Conservation (phyloP, 2,329 filamentous ascomycete species). For the Colletotrichum salicis region DNA sequence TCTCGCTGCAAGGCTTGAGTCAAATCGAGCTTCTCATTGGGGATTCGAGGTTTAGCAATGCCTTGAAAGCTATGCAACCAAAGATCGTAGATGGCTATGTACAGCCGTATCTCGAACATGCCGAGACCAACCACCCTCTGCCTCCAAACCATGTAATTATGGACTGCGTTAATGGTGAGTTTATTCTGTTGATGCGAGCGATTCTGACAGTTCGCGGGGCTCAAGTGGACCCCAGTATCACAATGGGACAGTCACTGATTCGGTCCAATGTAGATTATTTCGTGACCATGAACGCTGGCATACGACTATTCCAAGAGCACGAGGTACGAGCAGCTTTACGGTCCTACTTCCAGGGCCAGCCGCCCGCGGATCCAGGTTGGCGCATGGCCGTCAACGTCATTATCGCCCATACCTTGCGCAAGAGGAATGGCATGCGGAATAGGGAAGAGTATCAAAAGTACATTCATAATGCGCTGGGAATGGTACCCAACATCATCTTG, state of each 20-base stretch:
- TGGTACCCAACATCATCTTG: slow-evolving; percentile 21
- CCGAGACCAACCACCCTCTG: slow-evolving; percentile 23
- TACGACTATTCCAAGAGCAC: slow-evolving; percentile 24
- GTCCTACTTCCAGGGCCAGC: slow-evolving; percentile 26
- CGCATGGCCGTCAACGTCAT: slow-evolving; percentile 28
- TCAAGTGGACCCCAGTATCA: not conserved
- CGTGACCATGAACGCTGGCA: slow-evolving; percentile 1
- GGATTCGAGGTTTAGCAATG: slow-evolving; percentile 24
- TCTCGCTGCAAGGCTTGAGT: slow-evolving; percentile 12
- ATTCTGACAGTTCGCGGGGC: not conserved
- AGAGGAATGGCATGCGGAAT: slow-evolving; percentile 22
- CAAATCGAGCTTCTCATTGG: slow-evolving; percentile 30
- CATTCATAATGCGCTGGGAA: slow-evolving; percentile 28
- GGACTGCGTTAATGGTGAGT: slow-evolving; percentile 29
- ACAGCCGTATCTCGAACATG: slow-evolving; percentile 10
- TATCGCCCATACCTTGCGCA: slow-evolving; percentile 12
- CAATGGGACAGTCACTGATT: not conserved
- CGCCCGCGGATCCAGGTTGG: slow-evolving; percentile 21
- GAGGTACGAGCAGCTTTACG: slow-evolving; percentile 22
- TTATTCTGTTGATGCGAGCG: not conserved
- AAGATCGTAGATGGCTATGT: not conserved
- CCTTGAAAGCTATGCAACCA: not conserved
- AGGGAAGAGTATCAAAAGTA: slow-evolving; percentile 30
- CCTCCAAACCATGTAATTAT: slow-evolving; percentile 31
- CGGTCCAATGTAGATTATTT: slow-evolving; percentile 4